phyloP scores from a whole-genome alignment of 2,329 filamentous ascomycete species.

The Apiospora arundinis region DNA sequence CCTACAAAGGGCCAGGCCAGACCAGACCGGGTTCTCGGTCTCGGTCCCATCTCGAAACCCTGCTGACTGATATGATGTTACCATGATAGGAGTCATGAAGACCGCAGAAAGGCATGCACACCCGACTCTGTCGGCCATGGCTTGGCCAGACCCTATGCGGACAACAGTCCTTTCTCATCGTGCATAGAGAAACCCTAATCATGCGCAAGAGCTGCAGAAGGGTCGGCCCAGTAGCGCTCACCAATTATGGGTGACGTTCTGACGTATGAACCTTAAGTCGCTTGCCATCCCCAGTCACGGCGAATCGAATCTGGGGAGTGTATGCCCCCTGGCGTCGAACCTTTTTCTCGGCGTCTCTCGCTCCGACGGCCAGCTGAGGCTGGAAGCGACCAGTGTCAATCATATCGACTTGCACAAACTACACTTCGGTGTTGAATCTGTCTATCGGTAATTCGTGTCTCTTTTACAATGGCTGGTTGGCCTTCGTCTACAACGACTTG shows the following conservation, averaged over 20 bases:
- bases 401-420: neutral
- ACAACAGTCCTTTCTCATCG: neutral
- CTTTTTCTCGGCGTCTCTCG: neutral
- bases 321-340: neutral
- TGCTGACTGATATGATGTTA: neutral
- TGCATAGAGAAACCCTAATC: neutral
- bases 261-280: neutral
- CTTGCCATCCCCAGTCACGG: neutral
- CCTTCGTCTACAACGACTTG: neutral
- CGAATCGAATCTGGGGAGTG: neutral
- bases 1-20: neutral
- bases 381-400: neutral
- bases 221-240: neutral
- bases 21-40: neutral
- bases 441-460: neutral
- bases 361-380: neutral
- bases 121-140: conserved; percentile 3
- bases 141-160: neutral
- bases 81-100: neutral
- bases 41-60: neutral
- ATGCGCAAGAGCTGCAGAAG: neutral
- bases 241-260: neutral
- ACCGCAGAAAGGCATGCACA: neutral
- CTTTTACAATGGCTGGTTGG: neutral
- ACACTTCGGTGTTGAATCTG: neutral